phyloP scores from a whole-genome alignment of 148 eudicot genomes.

The Dysphania ambrosioides region DNA sequence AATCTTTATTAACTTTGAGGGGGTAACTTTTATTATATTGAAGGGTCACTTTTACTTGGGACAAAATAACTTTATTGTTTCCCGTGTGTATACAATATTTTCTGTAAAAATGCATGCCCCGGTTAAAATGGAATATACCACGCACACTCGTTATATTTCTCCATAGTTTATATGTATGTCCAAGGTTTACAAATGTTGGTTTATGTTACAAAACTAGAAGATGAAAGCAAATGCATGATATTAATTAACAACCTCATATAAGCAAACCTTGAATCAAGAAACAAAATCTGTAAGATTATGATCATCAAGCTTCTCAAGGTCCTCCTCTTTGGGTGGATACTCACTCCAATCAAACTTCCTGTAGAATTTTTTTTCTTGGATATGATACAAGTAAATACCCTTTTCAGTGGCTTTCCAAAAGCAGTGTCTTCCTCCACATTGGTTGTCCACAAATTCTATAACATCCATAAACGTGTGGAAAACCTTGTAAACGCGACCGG shows the following conservation, averaged over 20 bases:
- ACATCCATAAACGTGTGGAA: constrained; percentile 25
- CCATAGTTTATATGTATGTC: too few species aligned
- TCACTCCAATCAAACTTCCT: constrained; percentile 26
- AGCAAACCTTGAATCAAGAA: too few species aligned
- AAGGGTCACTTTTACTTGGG: too few species aligned
- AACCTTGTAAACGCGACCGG: neutral
- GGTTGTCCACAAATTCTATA: constrained; percentile 28
- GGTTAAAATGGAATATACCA: too few species aligned
- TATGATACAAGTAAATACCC: constrained; percentile 31
- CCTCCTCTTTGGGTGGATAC: constrained; percentile 3
- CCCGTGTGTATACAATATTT: too few species aligned
- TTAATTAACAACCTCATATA: too few species aligned
- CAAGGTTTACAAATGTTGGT: neutral
- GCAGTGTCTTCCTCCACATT: constrained; percentile 36
- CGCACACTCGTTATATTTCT: too few species aligned
- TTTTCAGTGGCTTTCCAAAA: constrained; percentile 31
- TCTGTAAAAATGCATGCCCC: too few species aligned
- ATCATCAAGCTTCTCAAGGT: neutral
- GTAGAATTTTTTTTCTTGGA: constrained; percentile 17
- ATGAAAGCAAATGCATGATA: neutral
- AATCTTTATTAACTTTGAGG: too few species aligned
- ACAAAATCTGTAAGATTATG: neutral
- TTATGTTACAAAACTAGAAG: too few species aligned
- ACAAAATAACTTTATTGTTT: too few species aligned
- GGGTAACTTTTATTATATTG: too few species aligned